Evolutionary conservation across 495 filamentous ascomycete species (phyloP).

Genomic region (Podospora pseudocomata): DNA sequence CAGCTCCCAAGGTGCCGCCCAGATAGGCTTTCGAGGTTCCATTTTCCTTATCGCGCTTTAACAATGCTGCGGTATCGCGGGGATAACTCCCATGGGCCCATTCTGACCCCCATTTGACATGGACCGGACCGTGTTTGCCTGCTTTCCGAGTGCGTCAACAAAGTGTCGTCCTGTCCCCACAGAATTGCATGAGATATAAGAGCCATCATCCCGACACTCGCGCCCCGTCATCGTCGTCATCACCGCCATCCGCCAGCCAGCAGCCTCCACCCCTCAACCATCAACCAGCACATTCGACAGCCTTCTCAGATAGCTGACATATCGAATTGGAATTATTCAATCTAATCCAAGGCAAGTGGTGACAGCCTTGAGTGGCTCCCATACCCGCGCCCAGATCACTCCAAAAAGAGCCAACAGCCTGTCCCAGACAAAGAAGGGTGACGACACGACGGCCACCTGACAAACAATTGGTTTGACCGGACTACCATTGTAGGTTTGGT

Average conservation of each 20-base stretch:
- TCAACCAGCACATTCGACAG: background rate
- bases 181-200: background rate
- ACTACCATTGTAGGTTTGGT: background rate
- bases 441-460: conserved; percentile 4
- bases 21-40: background rate
- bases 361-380: background rate
- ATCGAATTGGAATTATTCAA: background rate
- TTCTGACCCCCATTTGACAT: conserved; percentile 6
- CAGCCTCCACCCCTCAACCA: background rate
- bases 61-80: conserved; percentile 21
- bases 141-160: background rate
- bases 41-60: conserved; percentile 20
- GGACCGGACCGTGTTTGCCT: conserved; percentile 2
- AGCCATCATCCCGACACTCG: background rate
- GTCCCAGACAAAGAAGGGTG: conserved; percentile 9
- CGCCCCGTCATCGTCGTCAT: background rate
- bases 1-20: background rate
- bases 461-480: conserved; percentile 17
- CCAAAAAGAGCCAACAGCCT: background rate
- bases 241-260: background rate
- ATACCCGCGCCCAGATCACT: background rate
- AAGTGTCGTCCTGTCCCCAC: background rate
- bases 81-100: conserved; percentile 4
- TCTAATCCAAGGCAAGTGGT: background rate
- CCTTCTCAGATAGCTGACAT: background rate